Evolutionary conservation across 2,329 filamentous ascomycete genomes (phyloP).

Genomic region (Colletotrichum sansevieriae): DNA sequence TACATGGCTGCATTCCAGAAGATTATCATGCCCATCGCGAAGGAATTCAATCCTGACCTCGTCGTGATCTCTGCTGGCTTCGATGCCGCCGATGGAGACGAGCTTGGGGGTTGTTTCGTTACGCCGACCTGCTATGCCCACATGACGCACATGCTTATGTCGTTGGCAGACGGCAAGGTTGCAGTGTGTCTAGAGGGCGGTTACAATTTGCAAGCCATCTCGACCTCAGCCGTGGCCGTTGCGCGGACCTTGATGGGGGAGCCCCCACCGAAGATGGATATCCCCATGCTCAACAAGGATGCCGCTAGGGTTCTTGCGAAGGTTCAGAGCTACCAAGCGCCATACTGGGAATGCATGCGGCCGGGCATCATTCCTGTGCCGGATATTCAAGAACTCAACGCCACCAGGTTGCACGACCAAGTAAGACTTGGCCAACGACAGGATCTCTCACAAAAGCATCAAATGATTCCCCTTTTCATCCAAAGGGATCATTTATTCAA

Average conservation of each 20-base stretch:
- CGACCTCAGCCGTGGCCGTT: conserved; percentile 90
- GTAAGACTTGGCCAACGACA: conserved; percentile 83
- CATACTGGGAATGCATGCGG: conserved; percentile 91
- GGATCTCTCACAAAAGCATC: conserved; percentile 76
- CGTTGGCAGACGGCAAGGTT: conserved; percentile 87
- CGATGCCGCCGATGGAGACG: conserved; percentile 93
- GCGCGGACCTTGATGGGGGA: conserved; percentile 96
- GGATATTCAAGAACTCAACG: conserved; percentile 64
- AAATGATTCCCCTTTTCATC: conserved; percentile 85
- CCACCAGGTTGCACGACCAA: conserved; percentile 80
- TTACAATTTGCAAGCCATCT: conserved; percentile 94
- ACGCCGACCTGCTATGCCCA: conserved; percentile 93
- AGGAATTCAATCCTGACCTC: conserved; percentile 92
- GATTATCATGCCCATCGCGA: conserved; percentile 95
- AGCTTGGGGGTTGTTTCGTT: conserved; percentile 92
- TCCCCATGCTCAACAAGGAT: conserved; percentile 69
- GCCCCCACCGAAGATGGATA: conserved; percentile 75
- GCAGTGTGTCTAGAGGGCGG: conserved; percentile 95
- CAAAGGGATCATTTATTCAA: conserved; percentile 79
- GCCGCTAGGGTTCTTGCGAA: conserved; percentile 68
- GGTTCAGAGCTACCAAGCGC: conserved; percentile 72
- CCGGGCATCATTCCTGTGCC: conserved; percentile 71
- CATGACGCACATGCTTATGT: conserved; percentile 99
- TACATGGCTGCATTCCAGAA: conserved; percentile 97
- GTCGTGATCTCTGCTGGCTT: conserved; percentile 97